Evolutionary conservation across 306 rosid species (phyloP).

Genomic region (Acacia confusa): DNA sequence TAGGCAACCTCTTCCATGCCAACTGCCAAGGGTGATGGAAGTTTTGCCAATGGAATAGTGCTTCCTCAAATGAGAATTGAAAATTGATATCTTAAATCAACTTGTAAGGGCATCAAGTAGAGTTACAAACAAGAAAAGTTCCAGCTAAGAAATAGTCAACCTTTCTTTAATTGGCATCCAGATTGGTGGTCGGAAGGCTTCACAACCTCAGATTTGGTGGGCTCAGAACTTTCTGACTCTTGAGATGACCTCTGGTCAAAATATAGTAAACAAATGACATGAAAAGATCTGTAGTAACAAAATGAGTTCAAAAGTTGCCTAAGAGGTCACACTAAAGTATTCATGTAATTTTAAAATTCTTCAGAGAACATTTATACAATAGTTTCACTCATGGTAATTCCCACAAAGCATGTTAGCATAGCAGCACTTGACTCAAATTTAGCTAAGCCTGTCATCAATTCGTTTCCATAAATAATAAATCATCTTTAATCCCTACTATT

Average conservation of each 20-base stretch:
- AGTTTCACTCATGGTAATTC: constrained; percentile 4
- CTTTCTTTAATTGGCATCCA: constrained; percentile 69
- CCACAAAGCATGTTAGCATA: background rate
- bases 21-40: background rate
- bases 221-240: constrained; percentile 53
- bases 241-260: constrained; percentile 56
- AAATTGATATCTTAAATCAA: background rate
- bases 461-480: constrained; percentile 1
- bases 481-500: background rate
- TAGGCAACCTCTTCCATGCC: background rate
- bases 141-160: constrained; percentile 39
- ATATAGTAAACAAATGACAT: constrained; percentile 16
- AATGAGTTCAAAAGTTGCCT: constrained; percentile 13
- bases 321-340: background rate
- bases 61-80: background rate
- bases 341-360: constrained; percentile 1
- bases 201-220: constrained; percentile 56
- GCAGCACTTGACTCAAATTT: background rate
- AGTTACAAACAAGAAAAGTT: constrained; percentile 21
- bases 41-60: background rate
- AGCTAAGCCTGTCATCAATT: background rate
- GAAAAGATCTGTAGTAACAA: constrained; percentile 12
- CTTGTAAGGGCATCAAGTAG: background rate
- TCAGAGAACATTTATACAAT: background rate
- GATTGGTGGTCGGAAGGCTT: constrained; percentile 55